Evolutionary conservation across 106 monocot species (phyloP), one percentile per base, ranked within the genome.

Genomic region (Vanilla planifolia): DNA sequence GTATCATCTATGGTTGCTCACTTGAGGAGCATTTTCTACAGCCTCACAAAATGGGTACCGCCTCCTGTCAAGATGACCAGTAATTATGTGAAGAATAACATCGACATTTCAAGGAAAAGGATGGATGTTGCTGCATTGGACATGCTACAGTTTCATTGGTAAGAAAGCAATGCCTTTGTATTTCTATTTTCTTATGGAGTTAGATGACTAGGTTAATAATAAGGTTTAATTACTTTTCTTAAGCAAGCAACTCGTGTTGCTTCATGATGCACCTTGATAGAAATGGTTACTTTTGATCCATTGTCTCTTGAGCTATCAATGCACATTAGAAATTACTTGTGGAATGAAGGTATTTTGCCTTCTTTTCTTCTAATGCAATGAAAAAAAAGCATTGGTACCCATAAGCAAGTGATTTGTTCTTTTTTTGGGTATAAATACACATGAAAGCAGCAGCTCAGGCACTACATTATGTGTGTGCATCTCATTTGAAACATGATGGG

Each of bases 121-220:
- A 96, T 96, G 96, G 96, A 96, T 70, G 86, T 90, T 72, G 48
- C 87, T 65, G 76, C 58, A 65, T 62, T 96, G 65, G 96, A 91
- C 62, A 96, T 96, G 96, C 80, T 96, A 65, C 96, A 96, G 61
- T 96, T 96, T 51, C 96, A 96, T 58, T 96, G 96, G 96, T 96
- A 85, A 21, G 48, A 33, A 41, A 61, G 45, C 24, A 2, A 7
- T 43, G 51, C 15, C 3, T 5, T 53, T 35, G 34, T 35, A 8
- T 20, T 57, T 35, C 35, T 22, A 2, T 3, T 57, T 5, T 9
- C n/a, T n/a, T n/a, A n/a, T n/a, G n/a, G n/a, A n/a, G n/a, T n/a
- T n/a, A n/a, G n/a, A n/a, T n/a, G n/a, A n/a, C n/a, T n/a, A n/a
- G n/a, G n/a, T n/a, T n/a, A n/a, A n/a, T n/a, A n/a, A n/a, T n/a